Evolutionary conservation across 352 stramenopile genomes (phyloP), one percentile per base, ranked within the genome.

Genomic region (Globisporangium paddicum): DNA sequence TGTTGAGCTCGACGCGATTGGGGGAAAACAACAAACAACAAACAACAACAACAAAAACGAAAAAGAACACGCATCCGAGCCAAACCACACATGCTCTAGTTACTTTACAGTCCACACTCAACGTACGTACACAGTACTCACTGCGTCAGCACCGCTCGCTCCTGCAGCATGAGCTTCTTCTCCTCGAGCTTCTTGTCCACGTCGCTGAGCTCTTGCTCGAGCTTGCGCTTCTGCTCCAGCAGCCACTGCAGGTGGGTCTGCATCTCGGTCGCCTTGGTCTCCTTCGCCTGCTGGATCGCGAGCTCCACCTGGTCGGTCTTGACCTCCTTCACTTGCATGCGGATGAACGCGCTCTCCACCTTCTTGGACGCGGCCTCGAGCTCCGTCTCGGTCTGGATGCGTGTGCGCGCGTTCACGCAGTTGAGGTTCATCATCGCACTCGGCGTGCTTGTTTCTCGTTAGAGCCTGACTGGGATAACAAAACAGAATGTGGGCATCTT

Each of bases 331-430:
- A 75, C 67, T 55, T 89, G 75, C 50, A 91, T 73, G 35, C 68
- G 65, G 45, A 68, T 70, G 62, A 87, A 88, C 25, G 75, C 68
- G 34, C 62, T 62, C 61, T 89, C 79, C 26, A 80, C 79, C 42
- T 81, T 61, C 66, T 86, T 87, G 26, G 79, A 91, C 30, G 79
- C 79, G 7, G 52, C 77, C 63, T 91, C 82, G 26, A 91, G 72
- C 58, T 89, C 71, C 67, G 70, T 82, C 58, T 91, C 79, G 55
- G 73, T 67, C 60, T 77, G 71, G 35, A 80, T 63, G 21, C 63
- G 66, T 30, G 75, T 58, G 23, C 82, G 82, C 5, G 77, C 69
- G 48, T 70, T 86, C 53, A 87, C 73, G 66, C 82, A 91, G 67
- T 89, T 89, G 45, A 91, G 63, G 53, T 71, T 82, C 75, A 89